phyloP scores from a whole-genome alignment of 805 yeast genomes.

The Candida stauntonica region DNA sequence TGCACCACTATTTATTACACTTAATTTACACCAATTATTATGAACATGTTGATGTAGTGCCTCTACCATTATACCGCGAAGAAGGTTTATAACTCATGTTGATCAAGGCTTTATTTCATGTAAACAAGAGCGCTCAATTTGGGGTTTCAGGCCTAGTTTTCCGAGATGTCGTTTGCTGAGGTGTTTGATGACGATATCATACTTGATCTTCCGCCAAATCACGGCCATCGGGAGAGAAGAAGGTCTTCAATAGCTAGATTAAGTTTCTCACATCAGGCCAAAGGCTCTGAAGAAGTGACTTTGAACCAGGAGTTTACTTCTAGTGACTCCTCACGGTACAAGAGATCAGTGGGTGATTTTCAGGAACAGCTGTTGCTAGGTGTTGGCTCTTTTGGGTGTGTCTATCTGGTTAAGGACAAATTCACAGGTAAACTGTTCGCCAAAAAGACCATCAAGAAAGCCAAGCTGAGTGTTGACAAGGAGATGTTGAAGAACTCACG shows the following conservation, averaged over 20 bases:
- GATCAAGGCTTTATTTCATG: too few relatives aligned
- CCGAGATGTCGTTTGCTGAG: not conserved
- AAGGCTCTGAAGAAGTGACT: conserved; percentile 13
- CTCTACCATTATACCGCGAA: too few relatives aligned
- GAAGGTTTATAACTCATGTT: too few relatives aligned
- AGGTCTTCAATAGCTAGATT: conserved; percentile 11
- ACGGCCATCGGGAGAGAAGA: too few relatives aligned
- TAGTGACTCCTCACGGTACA: conserved; percentile 2
- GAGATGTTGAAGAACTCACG: conserved; percentile 65
- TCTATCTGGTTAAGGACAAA: conserved; percentile 67
- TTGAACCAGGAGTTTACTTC: conserved; percentile 14
- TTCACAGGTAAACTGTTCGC: conserved; percentile 65
- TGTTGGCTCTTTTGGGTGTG: conserved; percentile 85
- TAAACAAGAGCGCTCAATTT: too few relatives aligned
- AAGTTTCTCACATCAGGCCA: conserved; percentile 15
- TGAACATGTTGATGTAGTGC: too few relatives aligned
- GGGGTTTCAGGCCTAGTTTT: too few relatives aligned
- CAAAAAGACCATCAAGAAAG: conserved; percentile 80
- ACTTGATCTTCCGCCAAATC: too few relatives aligned
- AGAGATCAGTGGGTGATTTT: conserved; percentile 46
- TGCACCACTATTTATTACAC: too few relatives aligned
- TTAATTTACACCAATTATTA: too few relatives aligned
- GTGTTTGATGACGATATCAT: not conserved
- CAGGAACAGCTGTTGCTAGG: conserved; percentile 72
- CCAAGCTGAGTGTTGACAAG: conserved; percentile 56